Base-by-base conservation (phyloP, 2,329 filamentous ascomycete genomes). In the Cyphellophora europaea region DNA sequence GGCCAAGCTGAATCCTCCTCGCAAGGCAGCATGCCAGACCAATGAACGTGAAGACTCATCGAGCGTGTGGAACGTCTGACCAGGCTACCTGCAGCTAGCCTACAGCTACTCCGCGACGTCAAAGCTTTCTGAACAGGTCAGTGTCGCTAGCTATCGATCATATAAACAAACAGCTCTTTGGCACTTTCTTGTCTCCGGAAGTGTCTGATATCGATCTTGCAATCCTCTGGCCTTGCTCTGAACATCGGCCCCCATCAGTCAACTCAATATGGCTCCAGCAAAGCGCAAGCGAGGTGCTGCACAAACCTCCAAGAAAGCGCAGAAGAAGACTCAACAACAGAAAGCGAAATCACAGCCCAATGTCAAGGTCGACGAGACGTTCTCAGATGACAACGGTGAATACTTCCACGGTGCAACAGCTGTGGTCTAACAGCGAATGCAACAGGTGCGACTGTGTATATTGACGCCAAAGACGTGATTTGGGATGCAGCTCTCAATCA, bases 401-500 rank as follows among this genome's bases (percentile, higher is more conserved):
- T 25, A n/a, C 21, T 8, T n/a, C 8, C 8, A 8, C n/a, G 21
- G 8, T n/a, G n/a, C 8, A 8, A 25, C n/a, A n/a, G 21, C 21
- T 8, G n/a, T 25, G 8, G 21, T 8, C n/a, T 8, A 25, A 8
- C n/a, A n/a, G n/a, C 21, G n/a, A 8, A 8, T n/a, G 8, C 21
- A 25, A n/a, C n/a, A 25, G 21, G 48, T 11, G 65, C 61, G 27
- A 51, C 59, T 12, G 83, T 93, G 19, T 77, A 81, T 50, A 72
- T 89, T 37, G 79, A 79, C 41, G 58, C 70, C 1, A 57, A 70
- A 25, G 74, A 76, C 13, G 59, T 80, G 36, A 84, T 89, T 31
- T 89, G 74, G 54, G 85, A 93, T 52, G 84, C 82, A 1, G 77
- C 81, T 0, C 64, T 93, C 30, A 91, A 88, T 47, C 81, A 88